phyloP scores from a whole-genome alignment of 305 asterid species.

The Fraxinus velutina region DNA sequence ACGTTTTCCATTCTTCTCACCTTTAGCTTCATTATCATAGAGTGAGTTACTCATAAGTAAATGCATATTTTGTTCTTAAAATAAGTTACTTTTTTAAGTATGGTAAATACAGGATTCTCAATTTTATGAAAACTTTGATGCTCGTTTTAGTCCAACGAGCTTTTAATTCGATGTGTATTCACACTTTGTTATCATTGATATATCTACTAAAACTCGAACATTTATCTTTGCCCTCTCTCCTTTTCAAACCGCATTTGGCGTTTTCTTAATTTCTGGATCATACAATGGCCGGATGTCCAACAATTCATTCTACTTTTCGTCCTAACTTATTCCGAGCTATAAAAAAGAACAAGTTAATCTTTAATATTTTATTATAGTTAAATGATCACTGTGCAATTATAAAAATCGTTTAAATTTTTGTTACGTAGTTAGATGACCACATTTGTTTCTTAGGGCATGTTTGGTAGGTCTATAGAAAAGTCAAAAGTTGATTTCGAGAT shows the following conservation, averaged over 20 bases:
- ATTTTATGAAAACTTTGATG: not conserved
- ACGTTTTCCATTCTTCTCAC: not conserved
- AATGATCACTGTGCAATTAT: no score
- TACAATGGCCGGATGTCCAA: not conserved
- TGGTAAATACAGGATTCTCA: not conserved
- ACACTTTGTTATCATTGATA: not conserved
- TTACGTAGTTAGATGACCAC: not conserved
- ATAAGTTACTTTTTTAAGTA: not conserved
- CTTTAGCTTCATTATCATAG: not conserved
- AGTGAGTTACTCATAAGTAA: not conserved
- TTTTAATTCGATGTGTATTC: not conserved
- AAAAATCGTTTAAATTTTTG: not conserved
- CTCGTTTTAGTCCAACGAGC: no score
- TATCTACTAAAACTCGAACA: not conserved
- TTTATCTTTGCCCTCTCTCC: not conserved
- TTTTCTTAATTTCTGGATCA: not conserved
- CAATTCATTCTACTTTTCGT: no score
- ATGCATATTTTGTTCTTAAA: not conserved
- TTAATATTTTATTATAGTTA: no score
- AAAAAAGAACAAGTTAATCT: not conserved
- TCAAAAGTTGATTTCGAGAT: no score
- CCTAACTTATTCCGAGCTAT: not conserved
- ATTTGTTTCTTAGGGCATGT: not conserved
- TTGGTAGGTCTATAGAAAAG: not conserved
- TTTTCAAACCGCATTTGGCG: not conserved